phyloP scores from a whole-genome alignment of 805 yeast genomes.

The Candida vartiovaarae region DNA sequence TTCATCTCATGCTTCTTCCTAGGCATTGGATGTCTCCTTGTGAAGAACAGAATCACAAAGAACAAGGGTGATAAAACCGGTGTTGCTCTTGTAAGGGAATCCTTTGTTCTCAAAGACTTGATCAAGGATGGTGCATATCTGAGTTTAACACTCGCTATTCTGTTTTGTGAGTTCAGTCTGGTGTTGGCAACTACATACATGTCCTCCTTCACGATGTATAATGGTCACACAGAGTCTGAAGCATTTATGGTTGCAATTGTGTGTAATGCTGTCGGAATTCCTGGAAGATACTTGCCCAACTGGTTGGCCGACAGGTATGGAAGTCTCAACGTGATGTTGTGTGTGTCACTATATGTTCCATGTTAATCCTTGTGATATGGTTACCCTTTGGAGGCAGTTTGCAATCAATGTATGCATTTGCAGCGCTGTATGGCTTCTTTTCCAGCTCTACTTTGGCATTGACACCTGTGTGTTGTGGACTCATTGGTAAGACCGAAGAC shows the following conservation, averaged over 20 bases:
- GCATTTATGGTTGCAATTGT: conserved; percentile 40
- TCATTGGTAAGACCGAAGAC: conserved; percentile 52
- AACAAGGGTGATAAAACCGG: background rate
- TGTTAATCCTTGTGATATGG: conserved; percentile 54
- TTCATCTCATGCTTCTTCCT: conserved; percentile 27
- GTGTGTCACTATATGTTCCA: conserved; percentile 38
- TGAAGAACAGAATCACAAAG: conserved; percentile 30
- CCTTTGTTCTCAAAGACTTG: conserved; percentile 8
- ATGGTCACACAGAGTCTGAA: conserved; percentile 34
- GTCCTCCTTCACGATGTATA: conserved; percentile 41
- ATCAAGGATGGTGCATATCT: conserved; percentile 28
- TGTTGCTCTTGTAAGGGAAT: conserved; percentile 2
- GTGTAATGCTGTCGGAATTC: conserved; percentile 33
- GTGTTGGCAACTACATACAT: conserved; percentile 39
- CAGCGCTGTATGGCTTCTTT: conserved; percentile 50
- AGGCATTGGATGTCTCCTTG: conserved; percentile 26
- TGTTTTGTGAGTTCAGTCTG: conserved; percentile 24
- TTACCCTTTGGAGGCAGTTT: conserved; percentile 49
- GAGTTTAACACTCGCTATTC: conserved; percentile 31
- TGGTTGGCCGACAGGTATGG: conserved; percentile 31
- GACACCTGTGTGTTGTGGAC: conserved; percentile 64
- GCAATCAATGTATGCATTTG: conserved; percentile 42
- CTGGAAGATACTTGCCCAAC: conserved; percentile 38
- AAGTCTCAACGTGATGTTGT: conserved; percentile 30
- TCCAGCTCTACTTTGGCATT: conserved; percentile 56